Conservation (phyloP, 164 flowering plant species). For the Protea cynaroides region DNA sequence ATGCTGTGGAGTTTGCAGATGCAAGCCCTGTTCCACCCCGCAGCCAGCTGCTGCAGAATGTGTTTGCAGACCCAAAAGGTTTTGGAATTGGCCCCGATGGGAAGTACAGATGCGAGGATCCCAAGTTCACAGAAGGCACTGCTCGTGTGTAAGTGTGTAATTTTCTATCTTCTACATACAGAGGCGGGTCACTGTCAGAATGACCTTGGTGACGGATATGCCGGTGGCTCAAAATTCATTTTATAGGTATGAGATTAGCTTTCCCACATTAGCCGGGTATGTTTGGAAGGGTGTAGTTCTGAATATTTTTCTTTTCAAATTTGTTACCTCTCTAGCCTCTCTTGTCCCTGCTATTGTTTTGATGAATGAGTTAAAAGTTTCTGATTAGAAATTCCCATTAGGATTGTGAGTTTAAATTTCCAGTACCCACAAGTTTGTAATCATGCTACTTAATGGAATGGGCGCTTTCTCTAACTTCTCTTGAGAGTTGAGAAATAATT, state of each 20-base stretch:
- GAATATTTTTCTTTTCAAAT: neutral
- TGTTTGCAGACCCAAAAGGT: conserved; percentile 93
- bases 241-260: conserved; percentile 4
- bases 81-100: conserved; percentile 97
- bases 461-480: too few species aligned
- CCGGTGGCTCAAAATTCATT: conserved; percentile 4
- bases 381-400: too few species aligned
- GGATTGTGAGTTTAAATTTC: too few species aligned
- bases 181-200: conserved; percentile 7
- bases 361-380: too few species aligned
- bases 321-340: neutral
- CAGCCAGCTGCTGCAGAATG: conserved; percentile 84
- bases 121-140: conserved; percentile 88
- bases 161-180: neutral
- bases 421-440: too few species aligned
- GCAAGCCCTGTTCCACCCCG: conserved; percentile 68
- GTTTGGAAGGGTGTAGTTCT: neutral
- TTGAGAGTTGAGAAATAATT: too few species aligned
- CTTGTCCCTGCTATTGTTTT: too few species aligned
- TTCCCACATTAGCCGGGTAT: conserved; percentile 1
- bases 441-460: too few species aligned
- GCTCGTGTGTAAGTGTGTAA: conserved; percentile 60
- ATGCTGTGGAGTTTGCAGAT: conserved; percentile 90
- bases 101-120: conserved; percentile 86
- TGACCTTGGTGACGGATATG: conserved; percentile 9